Conservation (phyloP, 257 asterid genomes). For the Oldenlandia corymbosa region DNA sequence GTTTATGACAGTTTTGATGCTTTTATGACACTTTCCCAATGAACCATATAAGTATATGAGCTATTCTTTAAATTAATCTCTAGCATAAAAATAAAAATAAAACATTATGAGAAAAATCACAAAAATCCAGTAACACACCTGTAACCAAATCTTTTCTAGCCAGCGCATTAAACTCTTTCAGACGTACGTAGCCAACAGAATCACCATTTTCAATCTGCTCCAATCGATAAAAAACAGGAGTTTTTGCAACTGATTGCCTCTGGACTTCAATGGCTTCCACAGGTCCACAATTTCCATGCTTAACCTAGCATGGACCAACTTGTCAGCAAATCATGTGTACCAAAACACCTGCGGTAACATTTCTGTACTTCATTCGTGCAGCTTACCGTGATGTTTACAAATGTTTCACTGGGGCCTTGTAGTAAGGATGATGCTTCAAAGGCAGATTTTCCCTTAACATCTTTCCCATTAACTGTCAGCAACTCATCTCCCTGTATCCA, state of each 20-base stretch:
- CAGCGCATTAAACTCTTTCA: conserved; percentile 97
- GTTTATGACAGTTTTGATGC: too few species aligned
- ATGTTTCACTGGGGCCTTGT: conserved; percentile 91
- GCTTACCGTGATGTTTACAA: conserved; percentile 62
- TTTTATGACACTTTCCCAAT: too few species aligned
- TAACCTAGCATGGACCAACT: conserved; percentile 50
- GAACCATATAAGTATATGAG: not conserved
- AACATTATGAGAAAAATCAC: too few species aligned
- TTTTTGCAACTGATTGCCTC: conserved; percentile 86
- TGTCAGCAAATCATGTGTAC: conserved; percentile 15
- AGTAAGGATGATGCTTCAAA: conserved; percentile 84
- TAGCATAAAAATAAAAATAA: not conserved
- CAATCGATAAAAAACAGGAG: conserved; percentile 85
- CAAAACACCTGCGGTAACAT: conserved; percentile 17
- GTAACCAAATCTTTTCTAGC: conserved; percentile 89
- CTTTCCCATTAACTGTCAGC: conserved; percentile 71
- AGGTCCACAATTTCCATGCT: conserved; percentile 96
- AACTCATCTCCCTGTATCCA: conserved; percentile 80
- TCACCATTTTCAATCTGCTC: conserved; percentile 62
- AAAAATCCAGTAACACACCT: too few species aligned
- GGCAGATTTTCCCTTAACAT: conserved; percentile 83
- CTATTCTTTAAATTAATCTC: not conserved
- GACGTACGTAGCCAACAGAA: conserved; percentile 86
- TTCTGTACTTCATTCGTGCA: conserved; percentile 13
- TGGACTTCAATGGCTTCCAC: conserved; percentile 60